Conservation (phyloP, 306 rosid genomes). For the Dryas drummondii region DNA sequence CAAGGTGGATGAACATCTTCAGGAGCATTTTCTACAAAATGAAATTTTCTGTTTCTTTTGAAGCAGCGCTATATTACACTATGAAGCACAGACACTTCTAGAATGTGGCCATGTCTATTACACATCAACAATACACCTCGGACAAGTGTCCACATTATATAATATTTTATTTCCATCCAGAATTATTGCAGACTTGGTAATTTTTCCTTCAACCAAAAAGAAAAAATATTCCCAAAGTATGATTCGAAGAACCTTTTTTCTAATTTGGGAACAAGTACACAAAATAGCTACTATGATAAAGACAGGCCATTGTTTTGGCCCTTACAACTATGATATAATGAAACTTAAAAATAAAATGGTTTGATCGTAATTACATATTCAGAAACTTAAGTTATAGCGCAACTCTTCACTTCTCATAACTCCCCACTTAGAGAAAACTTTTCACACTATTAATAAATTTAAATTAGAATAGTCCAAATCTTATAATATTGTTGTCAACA, state of each 20-base stretch:
- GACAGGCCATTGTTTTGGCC: no score
- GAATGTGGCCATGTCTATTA: background rate
- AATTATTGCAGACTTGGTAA: background rate
- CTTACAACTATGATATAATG: background rate
- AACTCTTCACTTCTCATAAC: background rate
- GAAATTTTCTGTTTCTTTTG: background rate
- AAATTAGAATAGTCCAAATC: background rate
- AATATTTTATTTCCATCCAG: background rate
- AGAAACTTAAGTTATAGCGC: background rate
- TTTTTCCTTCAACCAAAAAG: background rate
- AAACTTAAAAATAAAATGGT: background rate
- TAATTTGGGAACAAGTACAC: background rate
- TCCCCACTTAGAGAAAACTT: background rate
- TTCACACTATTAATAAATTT: background rate
- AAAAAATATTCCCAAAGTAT: background rate
- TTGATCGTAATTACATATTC: background rate
- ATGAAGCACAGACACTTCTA: background rate
- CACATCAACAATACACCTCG: background rate
- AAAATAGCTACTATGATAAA: background rate
- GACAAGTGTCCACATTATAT: background rate
- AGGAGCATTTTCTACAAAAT: constrained; percentile 15
- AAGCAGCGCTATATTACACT: background rate
- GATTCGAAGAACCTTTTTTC: background rate
- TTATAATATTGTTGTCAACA: background rate
- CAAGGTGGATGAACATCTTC: constrained; percentile 21